Evolutionary conservation across 2,329 filamentous ascomycete genomes (phyloP).

Genomic region (Trichophyton schoenleinii): DNA sequence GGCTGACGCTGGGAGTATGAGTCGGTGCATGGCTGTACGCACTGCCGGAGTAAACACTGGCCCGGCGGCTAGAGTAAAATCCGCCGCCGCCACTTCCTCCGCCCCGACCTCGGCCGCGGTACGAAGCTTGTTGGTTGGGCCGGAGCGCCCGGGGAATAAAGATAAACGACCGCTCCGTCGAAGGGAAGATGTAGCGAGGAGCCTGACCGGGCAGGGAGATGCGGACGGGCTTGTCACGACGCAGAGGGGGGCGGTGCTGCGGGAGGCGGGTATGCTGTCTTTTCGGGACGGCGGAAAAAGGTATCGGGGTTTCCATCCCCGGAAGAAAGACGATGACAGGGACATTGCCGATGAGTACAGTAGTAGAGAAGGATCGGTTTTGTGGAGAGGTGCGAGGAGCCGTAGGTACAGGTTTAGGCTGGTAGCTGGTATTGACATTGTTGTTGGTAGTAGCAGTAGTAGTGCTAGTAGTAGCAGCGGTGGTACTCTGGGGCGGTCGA

Average conservation of each 20-base stretch:
- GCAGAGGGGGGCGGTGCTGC: constrained; percentile 83
- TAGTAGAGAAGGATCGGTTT: constrained; percentile 69
- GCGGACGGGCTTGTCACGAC: constrained; percentile 90
- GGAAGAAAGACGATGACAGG: constrained; percentile 73
- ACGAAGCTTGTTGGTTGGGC: constrained; percentile 74
- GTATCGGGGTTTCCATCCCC: constrained; percentile 56
- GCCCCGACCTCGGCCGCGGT: constrained; percentile 56
- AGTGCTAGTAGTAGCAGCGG: neutral
- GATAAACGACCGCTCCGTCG: constrained; percentile 83
- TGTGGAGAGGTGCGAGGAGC: constrained; percentile 51
- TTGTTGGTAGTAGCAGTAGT: constrained; percentile 6
- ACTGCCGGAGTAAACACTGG: constrained; percentile 72
- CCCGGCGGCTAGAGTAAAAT: constrained; percentile 55
- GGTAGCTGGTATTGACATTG: constrained; percentile 20
- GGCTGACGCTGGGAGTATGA: constrained; percentile 54
- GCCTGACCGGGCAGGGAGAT: constrained; percentile 72
- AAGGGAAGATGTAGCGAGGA: constrained; percentile 83
- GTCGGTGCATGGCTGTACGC: constrained; percentile 41
- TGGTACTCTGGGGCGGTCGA: constrained; percentile 14
- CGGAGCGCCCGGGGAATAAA: constrained; percentile 91
- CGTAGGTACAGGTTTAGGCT: constrained; percentile 27
- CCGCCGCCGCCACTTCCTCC: constrained; percentile 27
- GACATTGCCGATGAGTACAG: constrained; percentile 70
- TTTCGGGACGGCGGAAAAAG: constrained; percentile 63
- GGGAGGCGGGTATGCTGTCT: constrained; percentile 90